These are phyloP conservation scores for Magnusiomyces ingens DNA, from an alignment of 1,139 yeast genomes.

Conservation along the genomic window DNA sequence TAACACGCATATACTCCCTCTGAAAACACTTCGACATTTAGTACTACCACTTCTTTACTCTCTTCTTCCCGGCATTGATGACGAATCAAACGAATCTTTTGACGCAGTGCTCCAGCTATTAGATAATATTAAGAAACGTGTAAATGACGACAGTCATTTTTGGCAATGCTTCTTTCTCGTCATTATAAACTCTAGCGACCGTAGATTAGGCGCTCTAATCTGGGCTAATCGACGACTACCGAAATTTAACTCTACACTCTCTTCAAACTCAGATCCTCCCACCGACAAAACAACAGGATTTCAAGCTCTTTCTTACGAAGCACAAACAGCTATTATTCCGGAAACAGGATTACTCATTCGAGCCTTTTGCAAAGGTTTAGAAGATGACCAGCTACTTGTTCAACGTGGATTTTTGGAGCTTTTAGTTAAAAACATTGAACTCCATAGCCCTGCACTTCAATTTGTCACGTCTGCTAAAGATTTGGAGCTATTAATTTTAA, in stretches of 20 bases:
- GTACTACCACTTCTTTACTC: conserved; percentile 67
- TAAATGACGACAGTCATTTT: conserved; percentile 65
- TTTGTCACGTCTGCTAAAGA: conserved; percentile 46
- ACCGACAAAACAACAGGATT: conserved; percentile 15
- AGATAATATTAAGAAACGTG: conserved; percentile 50
- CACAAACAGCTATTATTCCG: conserved; percentile 57
- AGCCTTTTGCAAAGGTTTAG: conserved; percentile 63
- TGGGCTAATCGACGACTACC: conserved; percentile 73
- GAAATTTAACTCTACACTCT: conserved; percentile 33
- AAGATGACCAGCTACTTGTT: conserved; percentile 57
- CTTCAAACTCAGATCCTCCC: conserved; percentile 10
- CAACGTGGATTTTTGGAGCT: conserved; percentile 88
- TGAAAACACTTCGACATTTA: conserved; percentile 49
- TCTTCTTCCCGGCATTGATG: conserved; percentile 83
- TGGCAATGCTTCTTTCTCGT: conserved; percentile 81
- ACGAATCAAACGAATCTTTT: conserved; percentile 81
- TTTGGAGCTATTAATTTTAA: conserved; percentile 49
- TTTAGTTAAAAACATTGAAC: conserved; percentile 57
- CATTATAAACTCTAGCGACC: conserved; percentile 69
- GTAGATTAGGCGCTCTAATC: conserved; percentile 72
- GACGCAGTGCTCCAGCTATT: conserved; percentile 52
- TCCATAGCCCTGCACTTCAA: conserved; percentile 54
- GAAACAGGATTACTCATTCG: conserved; percentile 74
- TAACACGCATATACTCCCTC: conserved; percentile 47
- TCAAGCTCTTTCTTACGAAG: conserved; percentile 43